Base-by-base conservation (phyloP, 306 rosid species). In the Cucurbita ficifolia region DNA sequence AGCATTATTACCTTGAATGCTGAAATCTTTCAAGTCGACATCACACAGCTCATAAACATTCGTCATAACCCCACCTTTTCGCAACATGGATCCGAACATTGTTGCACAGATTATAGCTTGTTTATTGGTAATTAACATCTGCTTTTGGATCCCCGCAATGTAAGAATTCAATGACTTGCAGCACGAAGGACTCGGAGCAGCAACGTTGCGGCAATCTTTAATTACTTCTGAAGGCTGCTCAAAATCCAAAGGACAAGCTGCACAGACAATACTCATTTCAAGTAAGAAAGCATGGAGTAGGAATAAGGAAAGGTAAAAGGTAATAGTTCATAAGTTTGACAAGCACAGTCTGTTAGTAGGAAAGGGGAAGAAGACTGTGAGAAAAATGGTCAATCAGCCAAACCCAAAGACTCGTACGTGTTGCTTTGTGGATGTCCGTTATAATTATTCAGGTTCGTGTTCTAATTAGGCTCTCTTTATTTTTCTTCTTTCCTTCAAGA, bases 81-180 rank as follows among this genome's bases (percentile, higher is more conserved):
- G 88, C 67, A 94, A 88, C 87, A 85, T 82, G 75, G 99, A 89
- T 49, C 99, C 99, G 74, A 94, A 94, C 78, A 89, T 82, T 40
- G 96, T 85, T 24, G 99, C 95, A 81, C 97, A 94, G 58, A 91
- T 88, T 75, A 94, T 94, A 74, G 99, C 99, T 82, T 94, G 99
- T 76, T 81, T 91, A 76, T 94, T 94, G 74, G 99, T 94, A 77
- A 94, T 91, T 80, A 94, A 70, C 94, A 94, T 94, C 85, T 94
- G 97, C 81, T 85, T 87, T 81, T 94, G 97, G 81, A 91, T 78
- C 78, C 91, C 89, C 0, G 90, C 88, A 79, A 94, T 88, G 70
- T 91, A 94, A 14, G 88, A 60, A 77, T 88, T 89, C 72, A 94
- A 86, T 36, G 99, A 91, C 84, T 92, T 85, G 77, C 99, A 94